Evolutionary conservation across 139 green algal genomes (phyloP), one percentile per base, ranked within the genome.

Genomic region (Chlorella sp.): DNA sequence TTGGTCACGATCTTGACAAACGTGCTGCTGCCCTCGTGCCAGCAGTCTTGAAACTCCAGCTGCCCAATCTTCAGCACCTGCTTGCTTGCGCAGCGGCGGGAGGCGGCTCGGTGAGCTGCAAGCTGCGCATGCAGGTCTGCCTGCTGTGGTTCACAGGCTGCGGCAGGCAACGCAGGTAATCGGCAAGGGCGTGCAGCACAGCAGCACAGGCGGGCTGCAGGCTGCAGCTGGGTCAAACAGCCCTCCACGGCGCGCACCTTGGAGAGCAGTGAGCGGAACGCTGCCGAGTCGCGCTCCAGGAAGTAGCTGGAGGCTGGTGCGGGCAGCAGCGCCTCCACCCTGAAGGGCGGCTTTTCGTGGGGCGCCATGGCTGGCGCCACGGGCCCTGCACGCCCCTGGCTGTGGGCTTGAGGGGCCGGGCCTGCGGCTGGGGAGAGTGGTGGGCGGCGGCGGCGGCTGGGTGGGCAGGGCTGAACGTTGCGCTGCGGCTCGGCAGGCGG

Each of bases 1-100:
- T 86, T 85, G 22, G 88, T 91, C n/a, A 90, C 82, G 43, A 91
- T 74, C 32, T 72, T 75, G 32, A 90, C 87, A 77, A 82, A 80
- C 19, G 76, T 84, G 70, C 34, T 65, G 30, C 32, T 20, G 32
- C 73, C 80, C 54, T 91, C 84, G 28, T 46, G 48, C 84, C 84
- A 89, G 17, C 68, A 68, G 26, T 90, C 83, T 16, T 62, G 72
- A 26, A 87, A 76, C 34, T 87, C 74, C 74, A 87, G 26, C 76
- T 67, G 76, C 32, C 76, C 76, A 6, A 81, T 41, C 67, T 87
- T 87, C n/a, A 84, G 67, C 36, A 69, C 40, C 76, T 88, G 73
- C 32, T 36, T 17, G 28, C 30, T 11, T 30, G 36, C 44, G 83
- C 13, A 40, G 69, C 40, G 17, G 40, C 11, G 1, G 40, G 19